Base-by-base conservation (phyloP, 495 filamentous ascomycete genomes). In the Neohortaea acidophila region DNA sequence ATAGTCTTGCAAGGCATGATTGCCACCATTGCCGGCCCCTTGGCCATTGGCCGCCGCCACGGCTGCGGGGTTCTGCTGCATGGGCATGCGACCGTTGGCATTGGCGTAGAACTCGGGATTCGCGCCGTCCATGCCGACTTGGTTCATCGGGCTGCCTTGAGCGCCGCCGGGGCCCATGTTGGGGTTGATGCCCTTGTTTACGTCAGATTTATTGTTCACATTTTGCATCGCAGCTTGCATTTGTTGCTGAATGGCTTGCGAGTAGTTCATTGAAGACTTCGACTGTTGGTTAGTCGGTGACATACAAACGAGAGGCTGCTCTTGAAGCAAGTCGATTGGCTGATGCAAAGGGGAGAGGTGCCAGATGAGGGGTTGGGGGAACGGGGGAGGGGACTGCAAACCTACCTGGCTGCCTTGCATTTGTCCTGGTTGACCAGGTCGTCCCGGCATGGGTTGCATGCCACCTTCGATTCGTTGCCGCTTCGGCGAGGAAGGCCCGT, bases 1-100 rank as follows among this genome's bases (percentile, higher is more conserved):
- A 59, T 97, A 96, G 57, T 96, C 91, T 56, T 94, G 87, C 38
- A 97, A 67, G 25, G 91, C 91, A 58, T 94, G 86, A 52, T 89
- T 94, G 55, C 84, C 84, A 35, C 72, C 69, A 19, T 42, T 57
- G 57, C 37, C 63, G 65, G 10, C 55, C 54, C 27, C 67, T 61
- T 54, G 67, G 64, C 43, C 68, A 70, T 32, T 42, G 19, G 27
- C 35, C 11, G 25, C 38, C 15, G 26, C 43, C 23, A 29, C 33
- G 10, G 38, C 38, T 8, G 13, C 17, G 33, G 23, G 27, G 4
- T 3, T n/a, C 15, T 24, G 21, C 18, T 38, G 35, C 35, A 23
- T 32, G 17, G 37, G 39, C 33, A 48, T 67, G 60, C 24, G 67
- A 64, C 18, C 51, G 48, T 41, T 45, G 22, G 45, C 23, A 35